These are phyloP conservation scores for Caloboletus inedulis DNA, from an alignment of 1,284 basidiomycete species.

Conservation along the genomic window DNA sequence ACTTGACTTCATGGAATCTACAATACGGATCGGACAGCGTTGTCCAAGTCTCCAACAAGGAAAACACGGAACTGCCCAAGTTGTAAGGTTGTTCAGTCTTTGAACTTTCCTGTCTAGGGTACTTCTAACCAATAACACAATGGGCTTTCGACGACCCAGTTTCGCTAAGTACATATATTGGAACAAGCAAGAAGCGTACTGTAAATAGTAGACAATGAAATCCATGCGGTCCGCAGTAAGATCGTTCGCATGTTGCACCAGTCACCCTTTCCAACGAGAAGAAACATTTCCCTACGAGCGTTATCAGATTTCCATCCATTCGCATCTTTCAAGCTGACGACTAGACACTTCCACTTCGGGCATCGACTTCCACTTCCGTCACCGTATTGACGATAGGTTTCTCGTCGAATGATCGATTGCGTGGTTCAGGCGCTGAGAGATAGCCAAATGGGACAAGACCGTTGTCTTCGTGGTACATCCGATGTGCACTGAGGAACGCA, in stretches of 20 bases:
- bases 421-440: constrained; percentile 17
- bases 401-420: constrained; percentile 15
- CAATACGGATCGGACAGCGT: constrained; percentile 30
- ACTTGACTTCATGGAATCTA: neutral
- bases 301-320: neutral
- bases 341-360: constrained; percentile 11
- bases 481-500: constrained; percentile 21
- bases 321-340: neutral
- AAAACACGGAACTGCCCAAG: constrained; percentile 17
- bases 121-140: neutral
- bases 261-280: neutral
- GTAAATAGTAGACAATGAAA: constrained; percentile 5
- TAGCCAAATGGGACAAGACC: constrained; percentile 21
- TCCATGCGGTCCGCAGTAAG: neutral
- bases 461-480: constrained; percentile 29
- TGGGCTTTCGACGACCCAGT: neutral
- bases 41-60: constrained; percentile 46
- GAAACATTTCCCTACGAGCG: neutral
- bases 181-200: constrained; percentile 14
- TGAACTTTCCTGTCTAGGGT: neutral
- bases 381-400: constrained; percentile 1
- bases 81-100: constrained; percentile 22
- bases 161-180: no score
- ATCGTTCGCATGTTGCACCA: neutral
- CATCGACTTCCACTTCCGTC: neutral